These are phyloP conservation scores for Symbiodinium pilosum DNA, from an alignment of 73 alveolate genomes.

Conservation along the genomic window DNA sequence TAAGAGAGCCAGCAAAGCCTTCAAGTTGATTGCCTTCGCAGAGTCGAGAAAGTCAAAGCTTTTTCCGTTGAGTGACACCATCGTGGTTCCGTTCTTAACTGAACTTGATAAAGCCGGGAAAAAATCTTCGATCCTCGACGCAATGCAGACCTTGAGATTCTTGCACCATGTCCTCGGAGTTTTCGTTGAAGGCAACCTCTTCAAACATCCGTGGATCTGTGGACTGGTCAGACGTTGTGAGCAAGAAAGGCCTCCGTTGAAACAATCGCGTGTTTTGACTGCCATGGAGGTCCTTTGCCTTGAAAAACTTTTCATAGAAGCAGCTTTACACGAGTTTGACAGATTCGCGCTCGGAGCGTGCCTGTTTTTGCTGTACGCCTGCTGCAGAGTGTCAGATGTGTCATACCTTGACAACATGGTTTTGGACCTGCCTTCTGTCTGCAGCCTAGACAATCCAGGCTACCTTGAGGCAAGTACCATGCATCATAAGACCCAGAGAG, in stretches of 20 bases:
- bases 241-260: too few species aligned
- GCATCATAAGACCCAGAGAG: neutral
- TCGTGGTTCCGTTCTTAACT: neutral
- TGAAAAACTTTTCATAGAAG: too few species aligned
- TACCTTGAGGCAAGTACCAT: neutral
- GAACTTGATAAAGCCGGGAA: neutral
- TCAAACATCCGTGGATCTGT: too few species aligned
- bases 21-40: neutral
- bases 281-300: too few species aligned
- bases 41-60: neutral
- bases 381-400: neutral
- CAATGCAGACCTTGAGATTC: neutral
- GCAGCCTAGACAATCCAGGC: neutral
- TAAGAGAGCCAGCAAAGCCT: neutral
- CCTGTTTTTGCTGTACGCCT: neutral
- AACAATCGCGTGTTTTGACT: too few species aligned
- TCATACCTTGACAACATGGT: neutral
- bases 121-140: neutral
- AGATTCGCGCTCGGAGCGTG: neutral
- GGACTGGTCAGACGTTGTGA: too few species aligned
- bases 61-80: neutral
- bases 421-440: neutral
- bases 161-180: too few species aligned
- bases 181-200: too few species aligned
- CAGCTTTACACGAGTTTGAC: neutral